phyloP scores from a whole-genome alignment of 2,329 filamentous ascomycete genomes.

The Colletotrichum brevisporum region DNA sequence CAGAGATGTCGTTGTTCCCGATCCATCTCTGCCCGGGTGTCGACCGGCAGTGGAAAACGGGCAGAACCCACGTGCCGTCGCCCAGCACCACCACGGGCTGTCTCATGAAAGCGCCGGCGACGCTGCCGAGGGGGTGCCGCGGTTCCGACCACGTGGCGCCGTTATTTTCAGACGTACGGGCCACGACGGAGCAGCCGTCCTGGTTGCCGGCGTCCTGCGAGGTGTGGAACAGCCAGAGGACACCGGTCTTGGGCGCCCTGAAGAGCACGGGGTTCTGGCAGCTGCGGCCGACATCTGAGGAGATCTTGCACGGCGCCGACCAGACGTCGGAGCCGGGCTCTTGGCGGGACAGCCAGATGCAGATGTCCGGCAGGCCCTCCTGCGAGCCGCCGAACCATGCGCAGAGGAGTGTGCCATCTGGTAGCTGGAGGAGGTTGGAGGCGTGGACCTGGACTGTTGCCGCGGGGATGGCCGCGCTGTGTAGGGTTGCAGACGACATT shows the following conservation, averaged over 20 bases:
- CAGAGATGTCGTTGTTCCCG: constrained; percentile 59
- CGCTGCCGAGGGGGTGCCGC: constrained; percentile 49
- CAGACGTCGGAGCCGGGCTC: constrained; percentile 48
- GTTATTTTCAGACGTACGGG: constrained; percentile 52
- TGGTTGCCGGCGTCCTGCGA: constrained; percentile 61
- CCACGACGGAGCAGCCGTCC: constrained; percentile 56
- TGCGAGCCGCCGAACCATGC: constrained; percentile 62
- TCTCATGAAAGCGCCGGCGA: constrained; percentile 56
- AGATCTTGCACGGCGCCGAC: constrained; percentile 52
- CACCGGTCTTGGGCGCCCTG: constrained; percentile 48
- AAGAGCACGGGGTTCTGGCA: constrained; percentile 62
- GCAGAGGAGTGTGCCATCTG: constrained; percentile 57
- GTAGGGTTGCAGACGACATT: constrained; percentile 19
- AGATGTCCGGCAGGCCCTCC: constrained; percentile 60
- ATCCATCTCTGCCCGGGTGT: constrained; percentile 58
- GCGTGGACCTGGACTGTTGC: constrained; percentile 60
- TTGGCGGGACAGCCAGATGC: constrained; percentile 57
- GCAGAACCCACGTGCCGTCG: constrained; percentile 57
- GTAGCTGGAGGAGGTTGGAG: constrained; percentile 58
- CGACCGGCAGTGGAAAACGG: constrained; percentile 59
- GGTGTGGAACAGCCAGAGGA: constrained; percentile 60
- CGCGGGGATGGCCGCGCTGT: constrained; percentile 50
- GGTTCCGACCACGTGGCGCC: constrained; percentile 55
- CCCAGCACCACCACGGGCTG: constrained; percentile 55
- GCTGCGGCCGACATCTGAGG: constrained; percentile 55